Evolutionary conservation across 2,329 filamentous ascomycete species (phyloP).

Genomic region (Thelonectria blattea): DNA sequence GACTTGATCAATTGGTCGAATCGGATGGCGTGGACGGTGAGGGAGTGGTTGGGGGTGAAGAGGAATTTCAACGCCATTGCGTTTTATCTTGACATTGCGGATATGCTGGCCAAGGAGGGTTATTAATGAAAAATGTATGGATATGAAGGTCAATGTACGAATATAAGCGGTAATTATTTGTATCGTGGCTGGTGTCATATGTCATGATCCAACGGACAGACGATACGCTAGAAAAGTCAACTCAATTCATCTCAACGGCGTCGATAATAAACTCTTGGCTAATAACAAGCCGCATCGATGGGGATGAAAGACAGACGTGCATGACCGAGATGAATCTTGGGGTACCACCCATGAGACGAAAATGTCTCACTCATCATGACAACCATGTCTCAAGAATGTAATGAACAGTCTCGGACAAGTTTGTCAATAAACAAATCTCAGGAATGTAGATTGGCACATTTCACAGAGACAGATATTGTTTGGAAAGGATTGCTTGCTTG

Average conservation of each 20-base stretch:
- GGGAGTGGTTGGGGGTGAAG: slow-evolving; percentile 59
- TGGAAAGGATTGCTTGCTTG: slow-evolving; percentile 31
- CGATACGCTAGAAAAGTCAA: neutral
- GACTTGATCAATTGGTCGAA: slow-evolving; percentile 75
- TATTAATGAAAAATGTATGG: too few relatives aligned
- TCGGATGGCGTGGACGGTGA: slow-evolving; percentile 59
- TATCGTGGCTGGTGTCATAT: too few relatives aligned
- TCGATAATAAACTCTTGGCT: too few relatives aligned
- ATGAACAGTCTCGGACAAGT: neutral
- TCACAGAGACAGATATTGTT: neutral
- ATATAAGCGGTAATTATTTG: slow-evolving; percentile 8
- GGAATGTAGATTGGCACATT: too few relatives aligned
- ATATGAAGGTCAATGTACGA: neutral
- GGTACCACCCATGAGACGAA: neutral
- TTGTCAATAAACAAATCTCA: too few relatives aligned
- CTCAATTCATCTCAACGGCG: neutral
- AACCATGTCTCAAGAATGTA: neutral
- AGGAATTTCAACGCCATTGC: slow-evolving; percentile 70
- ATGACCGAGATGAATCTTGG: too few relatives aligned
- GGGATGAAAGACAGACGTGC: too few relatives aligned
- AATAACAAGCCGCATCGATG: too few relatives aligned
- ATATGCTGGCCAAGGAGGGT: slow-evolving; percentile 75
- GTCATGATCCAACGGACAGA: neutral
- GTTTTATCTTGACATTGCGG: slow-evolving; percentile 69
- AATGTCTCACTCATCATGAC: neutral